Percentiles rank a stretch among this genome's conserved stretches.
Conservation (phyloP, 2,329 filamentous ascomycete genomes). For the Aspergillus spinulosporus region DNA sequence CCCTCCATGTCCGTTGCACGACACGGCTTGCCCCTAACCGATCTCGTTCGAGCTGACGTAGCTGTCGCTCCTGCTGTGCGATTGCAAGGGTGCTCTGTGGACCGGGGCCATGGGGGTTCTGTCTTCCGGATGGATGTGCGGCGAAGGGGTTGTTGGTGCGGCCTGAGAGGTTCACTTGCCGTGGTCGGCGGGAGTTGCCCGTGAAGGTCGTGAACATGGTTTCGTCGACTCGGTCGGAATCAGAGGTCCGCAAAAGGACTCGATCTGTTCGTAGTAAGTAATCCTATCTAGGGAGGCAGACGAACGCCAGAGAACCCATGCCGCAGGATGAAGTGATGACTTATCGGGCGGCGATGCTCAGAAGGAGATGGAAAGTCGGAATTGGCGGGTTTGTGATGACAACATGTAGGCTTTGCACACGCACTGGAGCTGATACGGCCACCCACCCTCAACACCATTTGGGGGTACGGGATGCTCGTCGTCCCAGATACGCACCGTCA, state of each 20-base stretch:
- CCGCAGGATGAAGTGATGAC: constrained; percentile 17
- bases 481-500: background rate
- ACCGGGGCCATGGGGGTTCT: constrained; percentile 57
- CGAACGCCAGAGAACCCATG: constrained; percentile 25
- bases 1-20: constrained; percentile 82
- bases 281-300: constrained; percentile 18
- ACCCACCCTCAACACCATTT: constrained; percentile 1
- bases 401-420: constrained; percentile 1
- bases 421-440: constrained; percentile 1
- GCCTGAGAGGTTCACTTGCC: constrained; percentile 92
- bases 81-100: constrained; percentile 77
- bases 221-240: constrained; percentile 17
- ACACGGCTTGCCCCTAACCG: constrained; percentile 69
- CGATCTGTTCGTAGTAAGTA: constrained; percentile 7
- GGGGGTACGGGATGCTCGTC: too few species aligned
- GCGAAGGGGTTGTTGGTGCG: constrained; percentile 78
- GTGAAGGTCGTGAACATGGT: constrained; percentile 91
- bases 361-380: constrained; percentile 4
- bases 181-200: constrained; percentile 77
- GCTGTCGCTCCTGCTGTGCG: constrained; percentile 80
- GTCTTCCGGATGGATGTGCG: constrained; percentile 58
- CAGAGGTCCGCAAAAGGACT: constrained; percentile 11
- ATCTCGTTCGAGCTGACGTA: constrained; percentile 77
- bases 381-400: constrained; percentile 11
- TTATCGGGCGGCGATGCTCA: constrained; percentile 3